Percentiles rank a stretch among this genome's conserved stretches.
phyloP scores from a whole-genome alignment of 345 rosid genomes.

The Noccaea bulbosa region DNA sequence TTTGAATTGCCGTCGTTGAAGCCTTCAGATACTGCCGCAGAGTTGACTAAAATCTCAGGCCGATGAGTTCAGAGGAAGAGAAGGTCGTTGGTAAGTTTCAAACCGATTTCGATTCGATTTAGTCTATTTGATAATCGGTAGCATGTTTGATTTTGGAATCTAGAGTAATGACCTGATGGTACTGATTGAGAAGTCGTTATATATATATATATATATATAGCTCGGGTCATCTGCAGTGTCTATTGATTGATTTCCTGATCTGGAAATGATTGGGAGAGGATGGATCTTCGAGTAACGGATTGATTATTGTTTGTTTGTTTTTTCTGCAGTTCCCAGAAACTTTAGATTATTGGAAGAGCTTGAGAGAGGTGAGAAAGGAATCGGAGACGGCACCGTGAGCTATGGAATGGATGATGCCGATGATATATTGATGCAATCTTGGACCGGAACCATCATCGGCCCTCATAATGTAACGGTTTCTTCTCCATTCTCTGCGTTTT shows the following conservation, averaged over 20 bases:
- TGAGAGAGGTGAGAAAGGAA: constrained; percentile 89
- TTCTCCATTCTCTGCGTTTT: constrained; percentile 6
- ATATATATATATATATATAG: no score
- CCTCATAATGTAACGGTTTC: constrained; percentile 66
- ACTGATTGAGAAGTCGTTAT: not conserved
- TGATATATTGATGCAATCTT: constrained; percentile 82
- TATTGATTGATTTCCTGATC: not conserved
- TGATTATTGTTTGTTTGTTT: no score
- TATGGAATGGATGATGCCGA: constrained; percentile 92
- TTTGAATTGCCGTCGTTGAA: not conserved
- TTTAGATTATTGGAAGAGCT: constrained; percentile 88
- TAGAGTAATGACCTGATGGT: not conserved
- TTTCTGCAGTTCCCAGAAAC: constrained; percentile 67
- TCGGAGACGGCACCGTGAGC: constrained; percentile 86
- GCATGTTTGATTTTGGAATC: constrained; percentile 21
- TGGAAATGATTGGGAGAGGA: not conserved
- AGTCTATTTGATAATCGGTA: not conserved
- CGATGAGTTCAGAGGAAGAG: constrained; percentile 36
- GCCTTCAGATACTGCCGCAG: not conserved
- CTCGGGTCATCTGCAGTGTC: no score
- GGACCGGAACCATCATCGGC: constrained; percentile 86
- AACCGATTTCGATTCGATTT: not conserved
- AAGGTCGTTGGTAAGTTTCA: constrained; percentile 38
- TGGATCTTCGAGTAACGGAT: no score
- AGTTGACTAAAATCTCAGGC: not conserved